These are phyloP conservation scores for Lentinula boryana DNA, from an alignment of 768 basidiomycete species.

Conservation along the genomic window DNA sequence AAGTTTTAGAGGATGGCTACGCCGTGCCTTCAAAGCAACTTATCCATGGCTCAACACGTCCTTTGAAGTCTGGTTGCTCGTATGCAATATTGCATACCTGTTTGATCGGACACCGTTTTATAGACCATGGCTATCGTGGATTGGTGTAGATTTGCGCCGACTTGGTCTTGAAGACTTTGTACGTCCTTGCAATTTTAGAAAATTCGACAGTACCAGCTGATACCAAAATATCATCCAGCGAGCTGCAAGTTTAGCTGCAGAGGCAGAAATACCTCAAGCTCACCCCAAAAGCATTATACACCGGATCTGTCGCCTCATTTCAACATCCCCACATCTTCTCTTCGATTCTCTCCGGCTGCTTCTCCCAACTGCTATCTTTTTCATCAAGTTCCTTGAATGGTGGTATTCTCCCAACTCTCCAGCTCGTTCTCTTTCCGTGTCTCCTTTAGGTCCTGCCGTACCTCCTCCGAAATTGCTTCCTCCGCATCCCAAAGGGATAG, in stretches of 20 bases:
- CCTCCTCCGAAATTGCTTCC: constrained; percentile 73
- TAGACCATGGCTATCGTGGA: constrained; percentile 87
- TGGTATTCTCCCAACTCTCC: constrained; percentile 96
- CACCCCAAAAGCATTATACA: constrained; percentile 31
- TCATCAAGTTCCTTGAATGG: constrained; percentile 97
- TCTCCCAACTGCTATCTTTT: constrained; percentile 87
- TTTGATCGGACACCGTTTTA: constrained; percentile 85
- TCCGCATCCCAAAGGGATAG: constrained; percentile 68
- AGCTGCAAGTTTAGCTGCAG: constrained; percentile 26
- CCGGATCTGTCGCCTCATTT: constrained; percentile 40
- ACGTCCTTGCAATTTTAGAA: constrained; percentile 20
- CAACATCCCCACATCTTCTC: constrained; percentile 52
- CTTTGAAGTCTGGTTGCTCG: constrained; percentile 78
- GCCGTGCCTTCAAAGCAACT: constrained; percentile 57
- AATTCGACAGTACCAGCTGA: not conserved
- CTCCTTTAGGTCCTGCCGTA: constrained; percentile 59
- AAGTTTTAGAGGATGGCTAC: constrained; percentile 48
- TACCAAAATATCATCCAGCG: constrained; percentile 25
- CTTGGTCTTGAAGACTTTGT: constrained; percentile 77
- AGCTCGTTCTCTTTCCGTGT: constrained; percentile 62
- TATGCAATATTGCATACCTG: constrained; percentile 84
- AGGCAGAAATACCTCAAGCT: constrained; percentile 21
- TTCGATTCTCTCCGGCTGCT: constrained; percentile 76
- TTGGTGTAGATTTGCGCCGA: constrained; percentile 78
- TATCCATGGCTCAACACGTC: constrained; percentile 81